phyloP scores from a whole-genome alignment of 305 asterid genomes.

The Solanum aculeatissimum region DNA sequence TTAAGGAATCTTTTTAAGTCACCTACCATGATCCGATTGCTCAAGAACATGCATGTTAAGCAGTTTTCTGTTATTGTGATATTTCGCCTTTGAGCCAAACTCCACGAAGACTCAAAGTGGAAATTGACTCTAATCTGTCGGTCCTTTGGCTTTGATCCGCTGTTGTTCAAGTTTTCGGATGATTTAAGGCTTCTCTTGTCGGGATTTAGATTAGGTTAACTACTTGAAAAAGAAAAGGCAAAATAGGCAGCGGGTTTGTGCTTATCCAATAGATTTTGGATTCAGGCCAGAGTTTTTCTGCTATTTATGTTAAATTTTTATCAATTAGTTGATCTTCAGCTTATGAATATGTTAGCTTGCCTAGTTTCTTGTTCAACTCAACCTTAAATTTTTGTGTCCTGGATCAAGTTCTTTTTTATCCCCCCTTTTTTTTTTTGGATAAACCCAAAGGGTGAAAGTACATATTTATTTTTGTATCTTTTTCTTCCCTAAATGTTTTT shows the following conservation, averaged over 20 bases:
- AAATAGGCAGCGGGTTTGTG: neutral
- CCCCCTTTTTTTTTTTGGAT: neutral
- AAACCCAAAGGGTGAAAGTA: neutral
- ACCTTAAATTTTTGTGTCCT: neutral
- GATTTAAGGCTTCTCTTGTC: neutral
- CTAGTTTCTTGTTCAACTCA: neutral
- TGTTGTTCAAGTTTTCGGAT: neutral
- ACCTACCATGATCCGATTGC: neutral
- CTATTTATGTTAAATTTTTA: neutral
- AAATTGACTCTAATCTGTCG: neutral
- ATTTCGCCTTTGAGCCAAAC: neutral
- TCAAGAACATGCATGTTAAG: neutral
- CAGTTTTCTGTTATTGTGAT: neutral
- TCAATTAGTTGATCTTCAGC: neutral
- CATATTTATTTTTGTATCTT: neutral
- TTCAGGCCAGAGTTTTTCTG: neutral
- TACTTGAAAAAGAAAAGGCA: neutral
- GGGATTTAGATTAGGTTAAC: neutral
- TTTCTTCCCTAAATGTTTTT: neutral
- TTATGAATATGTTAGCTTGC: neutral
- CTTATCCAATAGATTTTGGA: neutral
- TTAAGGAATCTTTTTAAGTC: neutral
- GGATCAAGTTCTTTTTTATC: neutral
- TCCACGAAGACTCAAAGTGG: neutral
- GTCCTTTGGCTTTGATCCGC: neutral